phyloP scores from a whole-genome alignment of 2,329 filamentous ascomycete genomes.

The Ophiobolus disseminans region DNA sequence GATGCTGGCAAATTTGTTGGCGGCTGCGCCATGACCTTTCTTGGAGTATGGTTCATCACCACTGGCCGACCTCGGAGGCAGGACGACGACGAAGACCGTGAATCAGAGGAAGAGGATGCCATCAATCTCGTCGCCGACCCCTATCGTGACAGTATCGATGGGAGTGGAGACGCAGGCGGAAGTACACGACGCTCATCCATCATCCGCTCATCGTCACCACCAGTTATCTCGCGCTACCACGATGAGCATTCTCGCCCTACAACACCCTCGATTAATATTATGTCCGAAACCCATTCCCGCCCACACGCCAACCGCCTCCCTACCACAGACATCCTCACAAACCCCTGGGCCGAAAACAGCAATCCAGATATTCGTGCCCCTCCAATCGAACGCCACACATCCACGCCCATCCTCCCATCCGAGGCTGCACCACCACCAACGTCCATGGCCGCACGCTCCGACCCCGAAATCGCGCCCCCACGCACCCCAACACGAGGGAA shows the following conservation, averaged over 20 bases:
- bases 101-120: conserved; percentile 50
- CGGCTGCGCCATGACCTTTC: conserved; percentile 90
- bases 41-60: conserved; percentile 96
- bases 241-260: conserved; percentile 21
- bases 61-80: conserved; percentile 66
- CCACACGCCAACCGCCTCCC: conserved; percentile 6
- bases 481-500: conserved; percentile 17
- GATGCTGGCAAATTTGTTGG: conserved; percentile 86
- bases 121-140: conserved; percentile 52
- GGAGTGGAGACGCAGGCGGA: conserved; percentile 7
- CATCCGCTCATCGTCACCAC: conserved; percentile 30
- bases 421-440: conserved; percentile 28
- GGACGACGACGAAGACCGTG: conserved; percentile 59
- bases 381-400: conserved; percentile 30
- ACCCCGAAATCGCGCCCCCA: conserved; percentile 24
- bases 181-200: conserved; percentile 35
- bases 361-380: conserved; percentile 10
- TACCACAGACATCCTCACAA: conserved; percentile 24
- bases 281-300: conserved; percentile 18
- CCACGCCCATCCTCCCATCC: conserved; percentile 39
- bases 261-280: conserved; percentile 36
- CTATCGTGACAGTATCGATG: conserved; percentile 40
- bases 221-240: conserved; percentile 24
- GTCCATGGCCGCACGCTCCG: conserved; percentile 14
- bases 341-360: conserved; percentile 37